Base-by-base conservation (phyloP, 1,284 basidiomycete species). In the Apiotrichum laibachii region DNA sequence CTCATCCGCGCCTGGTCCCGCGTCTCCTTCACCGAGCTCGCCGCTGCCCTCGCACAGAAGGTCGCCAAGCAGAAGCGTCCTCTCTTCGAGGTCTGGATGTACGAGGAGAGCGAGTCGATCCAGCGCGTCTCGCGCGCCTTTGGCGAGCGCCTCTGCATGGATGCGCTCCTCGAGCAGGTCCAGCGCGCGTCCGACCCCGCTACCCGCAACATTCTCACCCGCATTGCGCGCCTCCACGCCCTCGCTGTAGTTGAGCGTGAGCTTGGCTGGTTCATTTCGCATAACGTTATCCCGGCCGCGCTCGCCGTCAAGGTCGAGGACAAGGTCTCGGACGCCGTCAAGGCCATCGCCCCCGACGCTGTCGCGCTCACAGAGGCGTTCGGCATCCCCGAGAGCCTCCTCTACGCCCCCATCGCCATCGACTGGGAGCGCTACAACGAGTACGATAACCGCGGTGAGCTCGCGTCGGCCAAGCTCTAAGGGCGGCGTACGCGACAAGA, bases 341-440 rank as follows among this genome's bases (percentile, higher is more conserved):
- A 40, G 5, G 40, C 22, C 16, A 26, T 61, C 1, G 53, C 44
- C 2, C 56, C 56, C 2, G 53, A 61, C 19, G 53, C 56, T 1
- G 49, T 61, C 15, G n/a, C 43, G 5, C 53, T 61, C 18, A 52
- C 55, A 2, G 56, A 55, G 12, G 52, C 44, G 21, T 55, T 61
- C 21, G 60, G 45, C 34, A 55, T 61, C 34, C 53, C 53, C 10
- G 60, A 61, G 50, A n/a, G 26, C 4, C 39, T 61, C 35, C 60
- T 61, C 8, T 55, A 43, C 31, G 60, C 60, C 10, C 60, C 60
- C 8, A 61, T 61, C 19, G 60, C 60, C 16, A 40, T 55, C 26
- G 60, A 61, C 53, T 61, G 60, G 60, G 56, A 55, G 44, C 50
- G 53, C 12, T 61, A 61, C 60, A 61, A 61, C 50, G 56, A 61